Base-by-base conservation (phyloP, 2,329 filamentous ascomycete genomes). In the Colletotrichum orchidophilum region DNA sequence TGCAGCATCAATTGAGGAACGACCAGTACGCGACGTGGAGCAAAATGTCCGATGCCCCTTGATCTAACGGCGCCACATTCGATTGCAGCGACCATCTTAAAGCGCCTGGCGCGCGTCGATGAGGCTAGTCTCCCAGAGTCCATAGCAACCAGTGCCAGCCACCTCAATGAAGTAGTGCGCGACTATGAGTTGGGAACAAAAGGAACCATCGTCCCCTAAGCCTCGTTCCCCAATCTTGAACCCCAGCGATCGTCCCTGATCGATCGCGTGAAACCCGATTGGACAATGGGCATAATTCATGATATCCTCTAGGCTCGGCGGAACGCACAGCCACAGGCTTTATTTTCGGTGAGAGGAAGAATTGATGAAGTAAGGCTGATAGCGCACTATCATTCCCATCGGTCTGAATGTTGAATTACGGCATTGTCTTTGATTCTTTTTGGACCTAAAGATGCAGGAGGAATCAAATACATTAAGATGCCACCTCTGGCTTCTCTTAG, bases 241-340 rank as follows among this genome's bases (percentile, higher is more conserved):
- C 18, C n/a, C 24, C 52, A 50, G 27, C 68, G 64, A 71, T 71
- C 31, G 58, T 49, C 52, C 64, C 64, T 68, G 58, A 59, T 68
- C 27, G n/a, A 59, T 35, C 12, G 64, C 18, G 3, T 46, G 9
- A 21, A 21, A n/a, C 33, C 58, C 64, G 52, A 70, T 62, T 70
- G 67, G 57, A 50, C 63, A 52, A 39, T 57, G 57, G 50, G 7
- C 21, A 12, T 26, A 6, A 49, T 35, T 57, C 39, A 52, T 66
- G 39, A 70, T 46, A 52, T 24, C n/a, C 24, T 42, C 27, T 52
- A 13, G 12, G 21, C 35, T 59, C 24, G 33, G 29, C n/a, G 2
- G 5, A 18, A 39, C 26, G 50, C 26, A 57, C 31, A 46, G 33
- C 58, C 64, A 42, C 64, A 35, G 24, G 3, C 7, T 35, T 39